Evolutionary conservation across 2,329 filamentous ascomycete genomes (phyloP).

Genomic region (Ilyonectria sp.): DNA sequence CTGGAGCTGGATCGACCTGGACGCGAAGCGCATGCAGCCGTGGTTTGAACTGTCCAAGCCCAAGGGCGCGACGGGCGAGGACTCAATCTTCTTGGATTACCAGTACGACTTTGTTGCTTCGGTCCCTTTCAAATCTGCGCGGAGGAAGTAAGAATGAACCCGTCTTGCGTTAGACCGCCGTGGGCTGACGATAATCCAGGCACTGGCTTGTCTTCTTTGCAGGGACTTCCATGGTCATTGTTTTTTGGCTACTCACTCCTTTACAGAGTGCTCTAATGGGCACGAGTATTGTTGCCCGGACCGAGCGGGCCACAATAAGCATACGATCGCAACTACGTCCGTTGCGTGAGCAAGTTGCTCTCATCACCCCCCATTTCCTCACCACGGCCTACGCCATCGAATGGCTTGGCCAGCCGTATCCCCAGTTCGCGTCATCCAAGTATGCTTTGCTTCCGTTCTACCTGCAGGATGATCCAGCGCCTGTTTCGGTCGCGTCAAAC

Average conservation of each 20-base stretch:
- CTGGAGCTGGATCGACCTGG: slow-evolving; percentile 74
- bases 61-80: slow-evolving; percentile 57
- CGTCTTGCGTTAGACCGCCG: background rate
- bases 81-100: slow-evolving; percentile 69
- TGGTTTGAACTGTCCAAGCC: slow-evolving; percentile 70
- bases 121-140: slow-evolving; percentile 51
- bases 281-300: slow-evolving; percentile 48
- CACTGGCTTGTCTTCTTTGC: slow-evolving; percentile 69
- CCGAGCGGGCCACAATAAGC: background rate
- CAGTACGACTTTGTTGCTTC: slow-evolving; percentile 58
- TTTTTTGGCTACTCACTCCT: slow-evolving; percentile 70
- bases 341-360: slow-evolving; percentile 33
- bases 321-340: slow-evolving; percentile 38
- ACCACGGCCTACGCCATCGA: slow-evolving; percentile 62
- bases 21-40: slow-evolving; percentile 72
- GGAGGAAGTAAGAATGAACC: slow-evolving; percentile 48
- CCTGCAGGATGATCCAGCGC: slow-evolving; percentile 10
- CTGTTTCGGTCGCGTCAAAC: slow-evolving; percentile 35
- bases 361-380: slow-evolving; percentile 55
- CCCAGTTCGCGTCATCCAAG: slow-evolving; percentile 59
- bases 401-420: slow-evolving; percentile 62
- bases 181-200: slow-evolving; percentile 44
- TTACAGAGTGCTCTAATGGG: slow-evolving; percentile 70
- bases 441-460: slow-evolving; percentile 62
- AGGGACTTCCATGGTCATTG: slow-evolving; percentile 62